Evolutionary conservation across 768 basidiomycete genomes (phyloP).

Genomic region (Cystoderma amianthinum): DNA sequence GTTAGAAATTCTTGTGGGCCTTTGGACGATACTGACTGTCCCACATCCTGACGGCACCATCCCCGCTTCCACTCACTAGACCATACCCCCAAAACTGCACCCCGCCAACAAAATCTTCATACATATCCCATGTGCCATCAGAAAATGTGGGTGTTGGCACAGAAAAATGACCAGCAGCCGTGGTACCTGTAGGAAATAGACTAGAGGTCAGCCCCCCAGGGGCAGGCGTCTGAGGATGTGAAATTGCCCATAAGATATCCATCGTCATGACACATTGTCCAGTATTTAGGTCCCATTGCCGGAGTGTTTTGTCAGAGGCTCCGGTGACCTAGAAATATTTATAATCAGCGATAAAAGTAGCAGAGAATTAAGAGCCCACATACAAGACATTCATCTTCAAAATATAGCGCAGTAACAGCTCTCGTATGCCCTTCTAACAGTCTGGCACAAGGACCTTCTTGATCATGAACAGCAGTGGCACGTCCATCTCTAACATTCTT

Average conservation of each 20-base stretch:
- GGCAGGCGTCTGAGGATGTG: conserved; percentile 61
- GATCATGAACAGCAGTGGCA: conserved; percentile 23
- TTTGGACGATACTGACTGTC: conserved; percentile 66
- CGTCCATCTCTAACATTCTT: conserved; percentile 30
- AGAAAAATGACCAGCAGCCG: conserved; percentile 60
- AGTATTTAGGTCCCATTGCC: conserved; percentile 96
- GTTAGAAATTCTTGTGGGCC: conserved; percentile 1
- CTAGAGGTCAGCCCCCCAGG: conserved; percentile 32
- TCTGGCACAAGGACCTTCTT: conserved; percentile 59
- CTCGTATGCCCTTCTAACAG: conserved; percentile 88
- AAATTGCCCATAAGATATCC: conserved; percentile 99
- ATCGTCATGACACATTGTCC: conserved; percentile 99
- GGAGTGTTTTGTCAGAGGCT: conserved; percentile 95
- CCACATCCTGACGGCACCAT: conserved; percentile 99
- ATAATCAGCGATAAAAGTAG: conserved; percentile 6
- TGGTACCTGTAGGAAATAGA: conserved; percentile 44
- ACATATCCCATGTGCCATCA: conserved; percentile 91
- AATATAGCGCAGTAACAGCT: conserved; percentile 89
- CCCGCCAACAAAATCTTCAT: conserved; percentile 95
- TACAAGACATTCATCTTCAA: conserved; percentile 91
- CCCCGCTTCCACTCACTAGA: conserved; percentile 93
- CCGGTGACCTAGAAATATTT: conserved; percentile 73
- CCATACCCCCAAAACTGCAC: conserved; percentile 99
- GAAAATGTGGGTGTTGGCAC: conserved; percentile 83
- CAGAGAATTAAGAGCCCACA: too few species aligned